Conservation (phyloP, 805 yeast genomes). For the Zygosaccharomyces pseudorouxii region DNA sequence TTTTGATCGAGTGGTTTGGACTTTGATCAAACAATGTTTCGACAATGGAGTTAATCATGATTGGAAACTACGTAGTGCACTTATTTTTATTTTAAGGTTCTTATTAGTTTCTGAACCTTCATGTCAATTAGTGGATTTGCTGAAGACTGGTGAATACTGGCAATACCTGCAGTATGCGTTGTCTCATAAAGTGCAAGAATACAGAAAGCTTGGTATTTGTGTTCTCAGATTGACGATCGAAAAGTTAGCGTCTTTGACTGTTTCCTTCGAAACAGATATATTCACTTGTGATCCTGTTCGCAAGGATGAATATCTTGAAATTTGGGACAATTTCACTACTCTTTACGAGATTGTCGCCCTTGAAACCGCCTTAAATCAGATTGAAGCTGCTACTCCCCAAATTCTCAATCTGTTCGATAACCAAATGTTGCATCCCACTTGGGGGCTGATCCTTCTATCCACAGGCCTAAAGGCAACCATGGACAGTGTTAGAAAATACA, state of each 20-base stretch:
- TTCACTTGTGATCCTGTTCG: slow-evolving; percentile 28
- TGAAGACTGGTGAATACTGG: slow-evolving; percentile 47
- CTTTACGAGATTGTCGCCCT: slow-evolving; percentile 75
- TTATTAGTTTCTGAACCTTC: slow-evolving; percentile 30
- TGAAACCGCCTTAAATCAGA: slow-evolving; percentile 82
- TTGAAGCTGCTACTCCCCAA: slow-evolving; percentile 69
- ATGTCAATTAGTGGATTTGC: slow-evolving; percentile 7
- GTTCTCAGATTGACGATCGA: slow-evolving; percentile 59
- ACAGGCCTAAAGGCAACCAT: slow-evolving; percentile 72
- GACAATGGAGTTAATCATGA: slow-evolving; percentile 26
- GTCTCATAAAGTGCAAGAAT: slow-evolving; percentile 55
- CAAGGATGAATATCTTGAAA: slow-evolving; percentile 32
- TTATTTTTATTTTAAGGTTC: slow-evolving; percentile 53
- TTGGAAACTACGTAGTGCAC: slow-evolving; percentile 41
- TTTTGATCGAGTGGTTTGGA: slow-evolving; percentile 43
- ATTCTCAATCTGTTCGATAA: slow-evolving; percentile 50
- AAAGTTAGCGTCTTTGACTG: slow-evolving; percentile 29
- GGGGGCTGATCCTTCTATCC: slow-evolving; percentile 70
- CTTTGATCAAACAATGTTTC: slow-evolving; percentile 38
- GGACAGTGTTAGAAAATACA: slow-evolving; percentile 69
- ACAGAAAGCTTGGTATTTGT: slow-evolving; percentile 62
- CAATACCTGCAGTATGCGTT: slow-evolving; percentile 50
- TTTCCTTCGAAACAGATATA: slow-evolving; percentile 10
- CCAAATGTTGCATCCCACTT: slow-evolving; percentile 55
- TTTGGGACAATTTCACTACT: slow-evolving; percentile 73